Conservation (phyloP, 495 filamentous ascomycete genomes). For the Hyaloscypha finlandica region DNA sequence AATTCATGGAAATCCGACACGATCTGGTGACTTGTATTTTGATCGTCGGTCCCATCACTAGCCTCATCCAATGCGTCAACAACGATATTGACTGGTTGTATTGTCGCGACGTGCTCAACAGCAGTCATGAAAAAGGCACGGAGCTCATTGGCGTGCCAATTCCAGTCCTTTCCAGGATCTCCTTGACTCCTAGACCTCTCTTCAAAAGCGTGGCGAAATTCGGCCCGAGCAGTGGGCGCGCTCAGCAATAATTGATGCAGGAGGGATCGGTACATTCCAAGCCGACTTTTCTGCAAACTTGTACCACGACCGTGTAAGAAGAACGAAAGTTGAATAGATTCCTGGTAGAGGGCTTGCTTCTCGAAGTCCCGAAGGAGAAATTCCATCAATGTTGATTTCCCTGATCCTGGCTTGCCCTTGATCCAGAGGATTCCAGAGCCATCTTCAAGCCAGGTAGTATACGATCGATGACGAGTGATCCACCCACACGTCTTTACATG, state of each 20-base stretch:
- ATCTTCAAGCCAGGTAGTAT: slow-evolving; percentile 18
- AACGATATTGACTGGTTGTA: slow-evolving; percentile 30
- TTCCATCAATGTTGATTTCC: slow-evolving; percentile 40
- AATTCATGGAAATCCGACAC: slow-evolving; percentile 29
- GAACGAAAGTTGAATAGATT: slow-evolving; percentile 37
- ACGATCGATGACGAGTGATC: slow-evolving; percentile 17
- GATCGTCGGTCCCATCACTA: slow-evolving; percentile 13
- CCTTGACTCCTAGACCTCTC: slow-evolving; percentile 20
- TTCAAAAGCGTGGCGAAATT: slow-evolving; percentile 24
- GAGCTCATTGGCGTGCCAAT: slow-evolving; percentile 31
- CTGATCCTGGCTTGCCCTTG: slow-evolving; percentile 39
- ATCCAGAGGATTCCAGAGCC: slow-evolving; percentile 43
- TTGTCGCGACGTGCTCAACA: slow-evolving; percentile 10
- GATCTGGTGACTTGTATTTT: slow-evolving; percentile 29
- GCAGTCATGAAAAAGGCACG: slow-evolving; percentile 11
- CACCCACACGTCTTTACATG: slow-evolving; percentile 20
- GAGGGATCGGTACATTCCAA: slow-evolving; percentile 41
- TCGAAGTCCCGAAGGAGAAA: slow-evolving; percentile 16
- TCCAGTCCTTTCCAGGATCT: slow-evolving; percentile 25
- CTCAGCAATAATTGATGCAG: slow-evolving; percentile 36
- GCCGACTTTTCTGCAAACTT: slow-evolving; percentile 35
- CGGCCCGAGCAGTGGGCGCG: slow-evolving; percentile 14
- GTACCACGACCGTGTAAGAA: slow-evolving; percentile 42
- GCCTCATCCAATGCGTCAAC: slow-evolving; percentile 41
- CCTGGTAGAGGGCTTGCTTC: background rate